Conservation (phyloP, 371 early-diverging fungal species). For the Apophysomyces elegans region DNA sequence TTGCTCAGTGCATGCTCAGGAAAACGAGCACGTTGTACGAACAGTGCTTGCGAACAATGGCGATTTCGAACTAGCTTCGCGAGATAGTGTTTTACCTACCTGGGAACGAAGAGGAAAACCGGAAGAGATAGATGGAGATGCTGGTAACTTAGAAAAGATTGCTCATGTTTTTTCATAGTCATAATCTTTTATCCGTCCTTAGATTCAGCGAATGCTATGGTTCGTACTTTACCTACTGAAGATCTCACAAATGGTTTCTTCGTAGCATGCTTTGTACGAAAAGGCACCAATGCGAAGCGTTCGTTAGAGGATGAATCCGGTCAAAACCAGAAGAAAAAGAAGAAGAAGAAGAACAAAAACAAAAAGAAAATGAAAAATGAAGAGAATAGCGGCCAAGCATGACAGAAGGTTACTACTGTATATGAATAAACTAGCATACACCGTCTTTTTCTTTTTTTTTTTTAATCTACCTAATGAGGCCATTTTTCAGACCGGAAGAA, state of each 20-base stretch:
- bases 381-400: background rate
- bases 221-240: slow-evolving; percentile 71
- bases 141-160: slow-evolving; percentile 9
- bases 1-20: slow-evolving; percentile 92
- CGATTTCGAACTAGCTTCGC: slow-evolving; percentile 63
- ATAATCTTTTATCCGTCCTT: slow-evolving; percentile 5
- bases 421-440: background rate
- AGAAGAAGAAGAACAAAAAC: slow-evolving; percentile 20
- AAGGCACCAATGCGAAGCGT: slow-evolving; percentile 61
- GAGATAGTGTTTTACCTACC: slow-evolving; percentile 67
- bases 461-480: too few species aligned
- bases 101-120: slow-evolving; percentile 78
- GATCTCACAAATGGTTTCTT: slow-evolving; percentile 86
- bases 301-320: slow-evolving; percentile 66
- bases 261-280: slow-evolving; percentile 80
- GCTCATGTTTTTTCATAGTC: background rate
- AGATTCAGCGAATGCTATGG: slow-evolving; percentile 62
- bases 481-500: background rate
- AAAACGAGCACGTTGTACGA: slow-evolving; percentile 96
- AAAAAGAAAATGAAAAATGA: slow-evolving; percentile 20
- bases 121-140: slow-evolving; percentile 31
- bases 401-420: background rate
- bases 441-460: too few species aligned
- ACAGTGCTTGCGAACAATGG: slow-evolving; percentile 53
- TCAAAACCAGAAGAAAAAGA: slow-evolving; percentile 21